Evolutionary conservation across 73 alveolate species (phyloP).

Genomic region (Paraurostyla sp.): DNA sequence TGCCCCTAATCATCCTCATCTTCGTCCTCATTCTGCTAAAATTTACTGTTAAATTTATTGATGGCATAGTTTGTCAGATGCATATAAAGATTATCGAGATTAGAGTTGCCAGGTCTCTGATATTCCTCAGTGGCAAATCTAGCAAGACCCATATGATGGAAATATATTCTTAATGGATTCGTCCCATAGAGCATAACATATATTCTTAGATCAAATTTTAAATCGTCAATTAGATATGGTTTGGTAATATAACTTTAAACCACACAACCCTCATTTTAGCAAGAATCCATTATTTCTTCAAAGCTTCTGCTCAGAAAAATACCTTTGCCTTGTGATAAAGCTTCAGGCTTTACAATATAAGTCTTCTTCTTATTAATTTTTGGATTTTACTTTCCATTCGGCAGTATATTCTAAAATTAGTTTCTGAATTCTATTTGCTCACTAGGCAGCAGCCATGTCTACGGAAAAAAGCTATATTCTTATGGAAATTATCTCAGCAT

Average conservation of each 20-base stretch:
- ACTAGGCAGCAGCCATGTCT: conserved; percentile 89
- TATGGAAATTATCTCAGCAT: conserved; percentile 81
- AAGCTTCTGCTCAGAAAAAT: conserved; percentile 63
- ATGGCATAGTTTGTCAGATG: conserved; percentile 92
- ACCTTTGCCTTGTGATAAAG: conserved; percentile 80
- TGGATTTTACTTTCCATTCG: conserved; percentile 14
- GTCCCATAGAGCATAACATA: conserved; percentile 85
- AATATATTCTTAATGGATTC: conserved; percentile 86
- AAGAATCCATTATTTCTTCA: conserved; percentile 56
- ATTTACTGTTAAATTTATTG: conserved; percentile 78
- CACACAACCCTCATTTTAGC: conserved; percentile 60
- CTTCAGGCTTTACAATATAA: conserved; percentile 87
- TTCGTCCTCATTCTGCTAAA: conserved; percentile 68
- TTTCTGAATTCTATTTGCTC: conserved; percentile 82
- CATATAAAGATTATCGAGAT: conserved; percentile 72
- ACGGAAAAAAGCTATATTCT: conserved; percentile 85
- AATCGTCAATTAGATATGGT: conserved; percentile 83
- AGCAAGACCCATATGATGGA: conserved; percentile 86
- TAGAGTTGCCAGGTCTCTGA: conserved; percentile 56
- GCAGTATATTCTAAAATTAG: conserved; percentile 31
- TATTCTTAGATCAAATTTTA: conserved; percentile 88
- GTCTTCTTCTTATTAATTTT: conserved; percentile 60
- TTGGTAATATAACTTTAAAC: conserved; percentile 79
- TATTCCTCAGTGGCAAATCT: conserved; percentile 92
- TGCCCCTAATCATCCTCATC: conserved; percentile 76